Evolutionary conservation across 352 stramenopile genomes (phyloP).

Genomic region (Pythium pectinolyticum): DNA sequence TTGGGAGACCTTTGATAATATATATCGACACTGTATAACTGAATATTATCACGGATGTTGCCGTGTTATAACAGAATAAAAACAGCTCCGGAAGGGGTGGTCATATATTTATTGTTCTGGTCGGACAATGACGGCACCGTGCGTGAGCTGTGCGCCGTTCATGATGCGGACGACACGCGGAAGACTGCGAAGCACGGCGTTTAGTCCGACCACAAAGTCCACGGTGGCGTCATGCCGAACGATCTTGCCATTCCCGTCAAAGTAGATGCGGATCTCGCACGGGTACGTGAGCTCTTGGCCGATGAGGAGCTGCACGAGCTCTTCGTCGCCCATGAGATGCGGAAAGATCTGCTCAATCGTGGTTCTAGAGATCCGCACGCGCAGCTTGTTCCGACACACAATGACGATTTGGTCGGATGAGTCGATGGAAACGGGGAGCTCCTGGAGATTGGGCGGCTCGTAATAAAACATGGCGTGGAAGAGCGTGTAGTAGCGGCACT

Average conservation of each 20-base stretch:
- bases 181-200: slow-evolving; percentile 31
- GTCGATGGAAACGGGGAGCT: neutral
- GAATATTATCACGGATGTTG: neutral
- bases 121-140: slow-evolving; percentile 44
- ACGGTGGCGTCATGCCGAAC: slow-evolving; percentile 42
- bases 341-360: slow-evolving; percentile 61
- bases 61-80: neutral
- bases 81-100: neutral
- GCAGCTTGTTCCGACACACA: slow-evolving; percentile 18
- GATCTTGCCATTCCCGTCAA: slow-evolving; percentile 40
- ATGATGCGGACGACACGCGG: slow-evolving; percentile 34
- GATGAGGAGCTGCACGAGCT: slow-evolving; percentile 40
- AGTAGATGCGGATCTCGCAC: slow-evolving; percentile 49
- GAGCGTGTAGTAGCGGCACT: slow-evolving; percentile 14
- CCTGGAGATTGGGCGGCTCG: neutral
- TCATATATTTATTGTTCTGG: no score
- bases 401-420: neutral
- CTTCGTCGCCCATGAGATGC: slow-evolving; percentile 35
- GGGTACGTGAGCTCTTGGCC: slow-evolving; percentile 46
- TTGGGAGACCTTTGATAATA: no score
- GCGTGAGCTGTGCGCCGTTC: slow-evolving; percentile 37
- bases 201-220: slow-evolving; percentile 39
- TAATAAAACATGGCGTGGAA: slow-evolving; percentile 2
- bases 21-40: no score
- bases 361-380: slow-evolving; percentile 44